These are phyloP conservation scores for Eutypa lata DNA, from an alignment of 2,329 filamentous ascomycete genomes.

Conservation along the genomic window DNA sequence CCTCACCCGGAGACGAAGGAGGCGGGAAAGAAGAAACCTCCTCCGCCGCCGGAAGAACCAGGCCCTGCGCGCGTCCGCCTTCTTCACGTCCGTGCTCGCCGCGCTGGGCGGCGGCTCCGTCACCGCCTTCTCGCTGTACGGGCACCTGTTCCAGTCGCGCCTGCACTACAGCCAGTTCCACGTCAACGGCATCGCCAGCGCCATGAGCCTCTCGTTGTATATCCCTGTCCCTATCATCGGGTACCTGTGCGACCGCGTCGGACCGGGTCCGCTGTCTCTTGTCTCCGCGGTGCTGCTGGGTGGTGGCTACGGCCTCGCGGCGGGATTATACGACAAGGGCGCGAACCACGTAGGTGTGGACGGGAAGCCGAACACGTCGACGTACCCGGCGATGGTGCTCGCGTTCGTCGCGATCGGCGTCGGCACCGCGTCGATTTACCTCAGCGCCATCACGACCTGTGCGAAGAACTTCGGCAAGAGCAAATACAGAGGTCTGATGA, in stretches of 20 bases:
- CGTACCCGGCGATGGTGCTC: constrained; percentile 78
- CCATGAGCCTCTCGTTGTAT: constrained; percentile 85
- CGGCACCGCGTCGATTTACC: constrained; percentile 85
- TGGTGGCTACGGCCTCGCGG: constrained; percentile 78
- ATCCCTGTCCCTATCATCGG: constrained; percentile 87
- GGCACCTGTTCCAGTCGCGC: constrained; percentile 80
- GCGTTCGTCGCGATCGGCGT: constrained; percentile 81
- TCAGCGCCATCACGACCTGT: constrained; percentile 87
- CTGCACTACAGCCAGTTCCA: constrained; percentile 87
- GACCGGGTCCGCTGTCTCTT: constrained; percentile 73
- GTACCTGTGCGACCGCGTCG: constrained; percentile 86
- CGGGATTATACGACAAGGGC: constrained; percentile 63
- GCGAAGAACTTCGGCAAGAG: constrained; percentile 97
- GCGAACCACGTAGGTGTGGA: constrained; percentile 29
- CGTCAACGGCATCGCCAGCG: constrained; percentile 84
- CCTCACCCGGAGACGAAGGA: no score
- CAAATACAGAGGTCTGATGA: constrained; percentile 80
- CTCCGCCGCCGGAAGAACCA: constrained; percentile 19
- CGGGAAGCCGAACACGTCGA: constrained; percentile 52
- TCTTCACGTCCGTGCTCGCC: constrained; percentile 51
- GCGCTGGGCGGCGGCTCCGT: constrained; percentile 85
- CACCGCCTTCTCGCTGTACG: constrained; percentile 91
- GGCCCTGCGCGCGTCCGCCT: constrained; percentile 42
- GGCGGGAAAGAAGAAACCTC: no score
- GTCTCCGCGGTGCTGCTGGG: constrained; percentile 73